A percentile compares a stretch with the other conserved stretches of the same genome.
Evolutionary conservation across 2,329 filamentous ascomycete genomes (phyloP).

Genomic region (Fusarium paranaense): DNA sequence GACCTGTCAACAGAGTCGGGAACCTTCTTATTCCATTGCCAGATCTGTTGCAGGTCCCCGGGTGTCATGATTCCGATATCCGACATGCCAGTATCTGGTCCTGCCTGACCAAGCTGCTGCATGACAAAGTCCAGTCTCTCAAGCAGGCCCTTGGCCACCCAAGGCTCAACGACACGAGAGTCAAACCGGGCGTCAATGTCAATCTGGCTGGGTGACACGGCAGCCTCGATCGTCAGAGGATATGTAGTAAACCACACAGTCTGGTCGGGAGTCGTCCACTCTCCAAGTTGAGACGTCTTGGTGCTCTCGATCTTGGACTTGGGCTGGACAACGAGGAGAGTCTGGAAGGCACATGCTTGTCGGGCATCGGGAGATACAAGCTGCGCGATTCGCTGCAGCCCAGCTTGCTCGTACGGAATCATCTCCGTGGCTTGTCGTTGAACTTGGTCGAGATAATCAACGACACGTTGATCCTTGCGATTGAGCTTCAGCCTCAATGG

Average conservation of each 20-base stretch:
- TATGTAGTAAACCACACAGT: not conserved
- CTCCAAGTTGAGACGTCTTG: not conserved
- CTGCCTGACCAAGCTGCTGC: not conserved
- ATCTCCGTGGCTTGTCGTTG: conserved; percentile 31
- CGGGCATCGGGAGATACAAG: conserved; percentile 11
- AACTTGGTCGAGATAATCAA: conserved; percentile 12
- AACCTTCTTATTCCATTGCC: conserved; percentile 26
- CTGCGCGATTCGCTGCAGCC: conserved; percentile 37
- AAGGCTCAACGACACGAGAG: not conserved
- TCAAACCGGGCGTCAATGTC: not conserved
- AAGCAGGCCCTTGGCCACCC: not conserved
- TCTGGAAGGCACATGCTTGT: conserved; percentile 43
- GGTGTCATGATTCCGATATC: not conserved
- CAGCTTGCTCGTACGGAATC: conserved; percentile 34
- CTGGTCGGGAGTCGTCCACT: not conserved
- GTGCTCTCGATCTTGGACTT: not conserved
- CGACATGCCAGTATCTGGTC: not conserved
- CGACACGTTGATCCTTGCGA: conserved; percentile 29
- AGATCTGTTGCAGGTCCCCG: conserved; percentile 4
- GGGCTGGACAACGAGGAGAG: conserved; percentile 46
- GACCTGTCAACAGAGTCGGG: conserved; percentile 1
- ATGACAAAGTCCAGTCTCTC: not conserved
- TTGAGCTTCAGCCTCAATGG: conserved; percentile 53
- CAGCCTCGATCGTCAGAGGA: conserved; percentile 4
- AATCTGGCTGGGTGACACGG: not conserved